A percentile compares a stretch with the other conserved stretches of the same genome.
Evolutionary conservation across 2,329 filamentous ascomycete species (phyloP).

Genomic region (Microdochium nivale): DNA sequence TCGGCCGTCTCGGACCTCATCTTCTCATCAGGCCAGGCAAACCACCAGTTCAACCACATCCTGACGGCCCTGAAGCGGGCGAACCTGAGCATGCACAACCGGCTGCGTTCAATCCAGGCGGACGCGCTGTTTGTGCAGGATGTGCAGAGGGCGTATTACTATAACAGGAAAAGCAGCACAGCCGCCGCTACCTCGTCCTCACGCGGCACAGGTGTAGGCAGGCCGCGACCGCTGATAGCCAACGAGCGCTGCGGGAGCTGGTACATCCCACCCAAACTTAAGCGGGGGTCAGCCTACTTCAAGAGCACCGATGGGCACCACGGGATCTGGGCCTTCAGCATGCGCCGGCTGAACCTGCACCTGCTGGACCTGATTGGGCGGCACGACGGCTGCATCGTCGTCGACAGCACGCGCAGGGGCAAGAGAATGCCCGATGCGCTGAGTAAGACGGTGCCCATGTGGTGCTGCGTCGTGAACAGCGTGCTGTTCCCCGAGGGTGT

Average conservation of each 20-base stretch:
- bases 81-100: slow-evolving; percentile 71
- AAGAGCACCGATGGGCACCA: slow-evolving; percentile 96
- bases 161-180: not conserved
- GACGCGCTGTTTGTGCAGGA: slow-evolving; percentile 68
- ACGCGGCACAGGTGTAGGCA: not conserved
- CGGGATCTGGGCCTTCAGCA: slow-evolving; percentile 84
- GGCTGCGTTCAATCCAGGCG: slow-evolving; percentile 66
- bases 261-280: slow-evolving; percentile 66
- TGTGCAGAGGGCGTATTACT: slow-evolving; percentile 42
- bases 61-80: slow-evolving; percentile 67
- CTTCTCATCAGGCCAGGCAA: slow-evolving; percentile 38
- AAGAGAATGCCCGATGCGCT: slow-evolving; percentile 95
- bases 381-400: slow-evolving; percentile 71
- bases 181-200: not conserved
- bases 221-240: slow-evolving; percentile 63
- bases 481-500: slow-evolving; percentile 61
- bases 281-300: slow-evolving; percentile 78
- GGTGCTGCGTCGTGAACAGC: slow-evolving; percentile 81
- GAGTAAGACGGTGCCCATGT: slow-evolving; percentile 88
- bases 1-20: slow-evolving; percentile 34
- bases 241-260: slow-evolving; percentile 96
- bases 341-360: slow-evolving; percentile 76
- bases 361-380: slow-evolving; percentile 59
- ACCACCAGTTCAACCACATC: slow-evolving; percentile 59
- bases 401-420: slow-evolving; percentile 86